Base-by-base conservation (phyloP, 768 basidiomycete genomes). In the Floccularia luteovirens region DNA sequence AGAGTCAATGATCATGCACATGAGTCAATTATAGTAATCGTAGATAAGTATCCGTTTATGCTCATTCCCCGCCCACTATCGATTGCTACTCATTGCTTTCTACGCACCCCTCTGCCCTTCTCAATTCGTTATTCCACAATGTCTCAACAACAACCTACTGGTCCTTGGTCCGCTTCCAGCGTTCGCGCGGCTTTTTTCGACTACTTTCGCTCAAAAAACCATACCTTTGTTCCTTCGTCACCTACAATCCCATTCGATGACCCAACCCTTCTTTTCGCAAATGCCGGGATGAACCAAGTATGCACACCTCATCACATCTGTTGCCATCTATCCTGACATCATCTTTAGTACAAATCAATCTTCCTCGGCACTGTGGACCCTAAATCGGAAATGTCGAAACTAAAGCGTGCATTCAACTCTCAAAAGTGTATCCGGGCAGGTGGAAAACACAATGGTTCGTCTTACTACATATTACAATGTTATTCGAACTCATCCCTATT, bases 401-500 rank as follows among this genome's bases (percentile, higher is more conserved):
- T 96, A 46, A 90, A 82, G 57, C 85, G 96, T 53, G 96, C 93
- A 2, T 90, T 84, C 62, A 99, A 98, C 65, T 83, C 77, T 37
- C 96, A 99, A 60, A 99, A 99, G 63, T 99, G 96, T 61, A 99
- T 99, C 50, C 76, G 96, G 42, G 96, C 96, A 2, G 96, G 96
- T 24, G 96, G 96, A 55, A 99, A 99, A 61, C 96, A 99, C 62
- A 99, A 99, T 50, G 93, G 91, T 90, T 44, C 21, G 5, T 22
- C 14, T 23, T 22, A 20, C 32, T 23, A 19, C 34, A 14, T 21
- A 7, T n/a, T 22, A 2, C 5, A 2, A 12, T 41, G 21, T 25
- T 23, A 23, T 24, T 25, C 37, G 45, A 38, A 36, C 39, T 24
- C 27, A 37, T 21, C 13, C 6, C 21, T 31, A 31, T 12, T 24